Base-by-base conservation (phyloP, 331 rosid genomes). In the Acacia pycnantha region DNA sequence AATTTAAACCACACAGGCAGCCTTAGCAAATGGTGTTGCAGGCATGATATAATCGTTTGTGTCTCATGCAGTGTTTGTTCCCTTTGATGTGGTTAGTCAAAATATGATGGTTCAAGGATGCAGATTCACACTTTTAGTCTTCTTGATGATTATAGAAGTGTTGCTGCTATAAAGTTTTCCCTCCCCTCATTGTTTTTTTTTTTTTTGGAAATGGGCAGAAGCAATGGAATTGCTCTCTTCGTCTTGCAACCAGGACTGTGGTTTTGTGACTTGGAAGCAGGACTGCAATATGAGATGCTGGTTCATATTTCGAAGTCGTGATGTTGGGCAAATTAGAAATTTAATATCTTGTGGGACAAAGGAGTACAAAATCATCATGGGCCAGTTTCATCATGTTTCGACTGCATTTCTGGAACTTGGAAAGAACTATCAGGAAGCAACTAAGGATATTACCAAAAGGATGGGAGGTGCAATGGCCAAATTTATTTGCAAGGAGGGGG, bases 381-480 rank as follows among this genome's bases (percentile, higher is more conserved):
- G 92, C 73, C 87, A 96, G 86, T 89, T 96, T 89, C 99, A 91
- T 87, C 97, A 86, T 27, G 97, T 96, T 87, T 91, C 97, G 64
- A 88, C 91, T 70, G 99, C 99, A 61, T 93, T 93, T 88, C 86
- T 92, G 90, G 97, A 96, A 82, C 97, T 96, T 56, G 95, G 84
- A 76, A 86, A 82, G 80, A 88, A 91, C 89, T 96, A 93, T 68
- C 97, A 96, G 84, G 97, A 89, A 81, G 98, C 93, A 40, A 96
- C 94, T 78, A 97, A 92, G 84, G 94, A 91, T 76, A 90, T 96
- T 79, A 96, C 99, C 77, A 79, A 85, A 73, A 90, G 95, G 86
- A 96, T 96, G 97, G 98, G 98, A 59, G 97, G 87, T 48, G 99
- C 98, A 86, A 96, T 96, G 99, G 97, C 98, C 77, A 92, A 96